Percentiles rank a stretch among this genome's conserved stretches.
These are phyloP conservation scores for Hymenoscyphus occultus DNA, from an alignment of 2,329 filamentous ascomycete species.

Conservation along the genomic window DNA sequence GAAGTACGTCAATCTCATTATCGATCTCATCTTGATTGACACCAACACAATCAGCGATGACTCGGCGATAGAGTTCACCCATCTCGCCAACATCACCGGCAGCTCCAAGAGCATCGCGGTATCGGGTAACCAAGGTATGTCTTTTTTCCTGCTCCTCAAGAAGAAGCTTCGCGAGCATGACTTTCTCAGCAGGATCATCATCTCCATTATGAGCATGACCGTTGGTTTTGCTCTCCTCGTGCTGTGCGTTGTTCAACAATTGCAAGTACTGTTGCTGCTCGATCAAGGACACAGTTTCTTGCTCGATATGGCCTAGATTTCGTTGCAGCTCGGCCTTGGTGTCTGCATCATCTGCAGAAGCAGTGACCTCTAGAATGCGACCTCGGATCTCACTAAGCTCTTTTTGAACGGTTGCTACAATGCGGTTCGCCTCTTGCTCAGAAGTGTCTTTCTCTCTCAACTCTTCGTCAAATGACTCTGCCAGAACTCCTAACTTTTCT, in stretches of 20 bases:
- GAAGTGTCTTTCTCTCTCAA: constrained; percentile 70
- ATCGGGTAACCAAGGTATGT: constrained; percentile 60
- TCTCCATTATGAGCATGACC: constrained; percentile 46
- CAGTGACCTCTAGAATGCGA: constrained; percentile 54
- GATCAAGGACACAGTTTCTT: constrained; percentile 31
- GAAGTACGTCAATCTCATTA: constrained; percentile 17
- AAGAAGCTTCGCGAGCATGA: constrained; percentile 57
- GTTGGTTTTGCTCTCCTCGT: constrained; percentile 48
- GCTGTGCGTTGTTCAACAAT: constrained; percentile 39
- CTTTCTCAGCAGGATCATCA: constrained; percentile 50
- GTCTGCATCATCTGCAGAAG: constrained; percentile 24
- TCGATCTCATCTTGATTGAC: constrained; percentile 68
- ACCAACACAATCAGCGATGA: constrained; percentile 63
- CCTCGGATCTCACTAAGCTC: constrained; percentile 62
- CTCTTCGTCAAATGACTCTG: constrained; percentile 70
- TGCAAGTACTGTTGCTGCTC: constrained; percentile 48
- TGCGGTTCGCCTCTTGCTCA: constrained; percentile 64
- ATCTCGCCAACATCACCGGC: constrained; percentile 66
- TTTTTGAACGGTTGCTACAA: constrained; percentile 63
- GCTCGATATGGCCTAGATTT: constrained; percentile 26
- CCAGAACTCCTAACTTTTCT: constrained; percentile 69
- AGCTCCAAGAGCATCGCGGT: constrained; percentile 64
- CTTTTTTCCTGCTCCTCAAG: constrained; percentile 48
- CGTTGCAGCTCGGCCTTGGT: constrained; percentile 22
- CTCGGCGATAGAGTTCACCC: constrained; percentile 64